Evolutionary conservation across 2,329 filamentous ascomycete genomes (phyloP), one percentile per base, ranked within the genome.

Genomic region (Dactylella cylindrospora): DNA sequence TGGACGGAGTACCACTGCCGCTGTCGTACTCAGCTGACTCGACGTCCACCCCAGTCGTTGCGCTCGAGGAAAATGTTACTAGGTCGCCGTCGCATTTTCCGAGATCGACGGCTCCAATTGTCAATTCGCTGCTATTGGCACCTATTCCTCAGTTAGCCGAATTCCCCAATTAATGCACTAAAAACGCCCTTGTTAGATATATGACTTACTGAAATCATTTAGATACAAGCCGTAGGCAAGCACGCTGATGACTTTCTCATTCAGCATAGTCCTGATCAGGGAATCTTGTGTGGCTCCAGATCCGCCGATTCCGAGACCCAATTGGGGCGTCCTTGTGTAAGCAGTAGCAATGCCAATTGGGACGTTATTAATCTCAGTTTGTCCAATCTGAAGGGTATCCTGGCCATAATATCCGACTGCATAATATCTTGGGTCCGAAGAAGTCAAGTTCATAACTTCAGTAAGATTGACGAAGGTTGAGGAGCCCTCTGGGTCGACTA

Each of bases 41-140:
- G 9, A 64, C 32, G 17, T 57, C 47, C 10, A 64, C 50, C 17
- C 35, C 53, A 3, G 50, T 55, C 2, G 52, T 55, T 8, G 17
- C 45, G n/a, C 40, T 17, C 5, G 52, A 64, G 9, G 43, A 32
- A 22, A 64, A 64, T 20, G 59, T 64, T 22, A 57, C 35, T 17
- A 64, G 36, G 32, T 57, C 40, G 31, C 59, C 59, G 9, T 52
- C 51, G 33, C 46, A 64, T 29, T 64, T 64, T 1, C 50, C 50
- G 15, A 49, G 55, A 36, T 64, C 59, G 22, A 64, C 44, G n/a
- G 59, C 50, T 15, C 59, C 59, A 23, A 64, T 64, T 3, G 59
- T 55, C 35, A 64, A 35, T 25, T 64, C 51, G 33, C 59, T 57
- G 59, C 51, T 64, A 51, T 64, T 64, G 38, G 59, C 53, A 26